A percentile compares a stretch with the other conserved stretches of the same genome.
Evolutionary conservation across 2,329 filamentous ascomycete species (phyloP).

Genomic region (Aspergillus ibericus): DNA sequence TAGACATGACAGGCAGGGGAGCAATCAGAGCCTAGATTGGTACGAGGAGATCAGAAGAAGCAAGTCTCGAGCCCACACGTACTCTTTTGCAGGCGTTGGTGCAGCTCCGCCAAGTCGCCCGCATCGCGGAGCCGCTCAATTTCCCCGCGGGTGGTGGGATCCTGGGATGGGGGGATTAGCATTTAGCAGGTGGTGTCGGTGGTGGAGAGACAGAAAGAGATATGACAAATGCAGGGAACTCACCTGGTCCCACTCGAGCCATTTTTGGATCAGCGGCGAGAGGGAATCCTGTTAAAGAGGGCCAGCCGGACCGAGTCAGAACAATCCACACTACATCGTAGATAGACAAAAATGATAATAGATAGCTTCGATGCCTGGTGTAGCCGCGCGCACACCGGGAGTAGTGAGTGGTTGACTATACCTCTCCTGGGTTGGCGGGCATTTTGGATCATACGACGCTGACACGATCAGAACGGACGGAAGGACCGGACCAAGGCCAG

Average conservation of each 20-base stretch:
- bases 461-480: background rate
- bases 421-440: slow-evolving; percentile 19
- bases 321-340: background rate
- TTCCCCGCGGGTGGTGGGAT: slow-evolving; percentile 54
- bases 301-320: slow-evolving; percentile 9
- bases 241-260: slow-evolving; percentile 59
- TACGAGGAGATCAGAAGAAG: background rate
- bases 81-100: slow-evolving; percentile 54
- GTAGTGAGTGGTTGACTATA: slow-evolving; percentile 7
- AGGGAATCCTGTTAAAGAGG: slow-evolving; percentile 32
- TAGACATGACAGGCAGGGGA: slow-evolving; percentile 6
- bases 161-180: slow-evolving; percentile 31
- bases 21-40: slow-evolving; percentile 4
- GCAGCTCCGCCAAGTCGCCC: slow-evolving; percentile 50
- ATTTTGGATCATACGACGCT: slow-evolving; percentile 28
- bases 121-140: slow-evolving; percentile 53
- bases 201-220: background rate
- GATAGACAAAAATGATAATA: background rate
- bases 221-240: slow-evolving; percentile 2
- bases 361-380: background rate
- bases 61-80: slow-evolving; percentile 13
- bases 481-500: background rate
- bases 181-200: background rate
- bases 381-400: background rate
- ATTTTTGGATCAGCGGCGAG: slow-evolving; percentile 51